Conservation (phyloP, 495 filamentous ascomycete genomes). For the Sabuloglossum arenarium region DNA sequence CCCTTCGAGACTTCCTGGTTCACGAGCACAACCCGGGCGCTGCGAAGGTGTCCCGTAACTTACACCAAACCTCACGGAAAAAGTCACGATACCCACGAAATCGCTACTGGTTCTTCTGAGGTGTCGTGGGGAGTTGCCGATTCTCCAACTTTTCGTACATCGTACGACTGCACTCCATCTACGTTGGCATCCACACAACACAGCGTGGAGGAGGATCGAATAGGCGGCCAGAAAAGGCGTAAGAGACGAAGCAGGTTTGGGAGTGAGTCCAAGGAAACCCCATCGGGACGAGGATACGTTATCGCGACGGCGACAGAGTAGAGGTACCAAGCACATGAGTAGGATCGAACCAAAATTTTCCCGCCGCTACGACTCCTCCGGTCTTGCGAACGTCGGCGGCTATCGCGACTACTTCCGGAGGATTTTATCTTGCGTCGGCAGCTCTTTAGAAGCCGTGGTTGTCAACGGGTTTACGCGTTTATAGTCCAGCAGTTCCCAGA, state of each 20-base stretch:
- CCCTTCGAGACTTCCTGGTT: background rate
- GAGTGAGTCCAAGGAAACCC: background rate
- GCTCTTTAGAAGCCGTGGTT: background rate
- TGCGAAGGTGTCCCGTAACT: background rate
- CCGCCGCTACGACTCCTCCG: background rate
- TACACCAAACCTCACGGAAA: background rate
- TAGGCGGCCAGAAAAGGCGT: background rate
- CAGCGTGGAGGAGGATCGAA: background rate
- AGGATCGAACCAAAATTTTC: background rate
- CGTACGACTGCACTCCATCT: background rate
- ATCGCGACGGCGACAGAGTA: background rate
- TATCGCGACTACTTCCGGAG: background rate
- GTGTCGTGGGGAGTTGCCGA: background rate
- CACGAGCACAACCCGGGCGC: background rate
- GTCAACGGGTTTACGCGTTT: background rate
- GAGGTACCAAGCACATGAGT: background rate
- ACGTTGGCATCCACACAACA: background rate
- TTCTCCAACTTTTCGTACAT: background rate
- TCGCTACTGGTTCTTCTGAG: background rate
- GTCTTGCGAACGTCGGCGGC: background rate
- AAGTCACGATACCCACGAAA: background rate
- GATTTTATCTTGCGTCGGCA: background rate
- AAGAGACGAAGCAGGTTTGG: background rate
- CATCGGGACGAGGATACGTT: background rate
- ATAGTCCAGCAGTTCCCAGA: background rate